Base-by-base conservation (phyloP, 2,329 filamentous ascomycete species). In the Penicillium sp. region DNA sequence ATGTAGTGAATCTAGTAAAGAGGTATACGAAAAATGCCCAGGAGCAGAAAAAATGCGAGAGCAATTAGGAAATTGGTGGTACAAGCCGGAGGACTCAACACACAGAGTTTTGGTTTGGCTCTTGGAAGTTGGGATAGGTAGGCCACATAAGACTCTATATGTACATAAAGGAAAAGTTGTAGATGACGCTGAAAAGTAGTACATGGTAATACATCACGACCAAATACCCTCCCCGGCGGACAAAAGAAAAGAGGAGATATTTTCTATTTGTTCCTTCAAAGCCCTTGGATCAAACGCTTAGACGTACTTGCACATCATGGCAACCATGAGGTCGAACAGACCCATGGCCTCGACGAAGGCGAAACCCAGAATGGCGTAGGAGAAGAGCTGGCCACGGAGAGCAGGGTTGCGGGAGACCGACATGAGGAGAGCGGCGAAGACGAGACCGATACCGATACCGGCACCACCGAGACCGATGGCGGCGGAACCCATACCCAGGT, bases 381-480 rank as follows among this genome's bases (percentile, higher is more conserved):
- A 89, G 88, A 94, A 95, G 74, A 95, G 89, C 85, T 95, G 90
- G 76, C 89, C 90, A 81, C 89, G 88, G 81, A 95, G 89, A 74
- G 88, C 88, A 73, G 90, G 90, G 89, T 95, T 95, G 82, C 90
- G 89, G 82, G 90, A 89, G 76, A 94, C 89, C 81, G 86, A 86
- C 79, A 89, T 86, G 74, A 95, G 83, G 75, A 95, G 89, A 72
- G 89, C 86, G 74, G 88, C 89, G 85, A 95, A 95, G 75, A 95
- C 90, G 74, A 92, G 86, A 83, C 90, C 90, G 79, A 94, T 95
- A 89, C 90, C 90, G 78, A 94, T 90, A 90, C 89, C 88, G 74
- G 89, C 88, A 87, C 88, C 88, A 74, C 88, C 89, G 72, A 95
- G 88, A 88, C 90, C 90, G 74, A 95, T 91, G 81, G 90, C 90